Evolutionary conservation across 257 asterid species (phyloP).

Genomic region (Coffea eugenioides): DNA sequence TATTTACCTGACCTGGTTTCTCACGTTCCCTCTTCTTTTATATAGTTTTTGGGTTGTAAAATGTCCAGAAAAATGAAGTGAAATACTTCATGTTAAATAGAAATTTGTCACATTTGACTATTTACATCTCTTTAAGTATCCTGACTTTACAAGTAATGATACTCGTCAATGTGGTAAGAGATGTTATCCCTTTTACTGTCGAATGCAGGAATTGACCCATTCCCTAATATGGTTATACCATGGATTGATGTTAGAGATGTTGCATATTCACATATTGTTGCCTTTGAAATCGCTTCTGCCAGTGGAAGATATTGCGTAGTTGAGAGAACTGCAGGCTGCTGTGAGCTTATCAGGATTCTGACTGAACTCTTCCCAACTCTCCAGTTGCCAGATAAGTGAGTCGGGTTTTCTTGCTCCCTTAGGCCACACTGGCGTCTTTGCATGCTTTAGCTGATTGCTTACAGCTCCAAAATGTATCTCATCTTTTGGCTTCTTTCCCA

Average conservation of each 20-base stretch:
- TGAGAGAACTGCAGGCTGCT: conserved; percentile 42
- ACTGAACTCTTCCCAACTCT: conserved; percentile 48
- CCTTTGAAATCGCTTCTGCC: conserved; percentile 58
- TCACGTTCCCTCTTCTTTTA: not conserved
- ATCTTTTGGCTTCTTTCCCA: no score
- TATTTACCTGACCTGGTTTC: not conserved
- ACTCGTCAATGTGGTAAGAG: not conserved
- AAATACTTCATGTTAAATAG: not conserved
- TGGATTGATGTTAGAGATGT: conserved; percentile 73
- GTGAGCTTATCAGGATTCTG: conserved; percentile 42
- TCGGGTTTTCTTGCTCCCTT: not conserved
- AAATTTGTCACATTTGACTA: not conserved
- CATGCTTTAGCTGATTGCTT: not conserved
- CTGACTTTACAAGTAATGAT: not conserved
- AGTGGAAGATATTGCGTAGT: conserved; percentile 60
- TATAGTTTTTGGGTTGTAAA: not conserved
- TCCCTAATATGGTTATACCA: conserved; percentile 33
- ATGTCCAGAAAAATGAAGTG: not conserved
- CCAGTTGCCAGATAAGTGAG: conserved; percentile 49
- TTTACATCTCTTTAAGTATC: not conserved
- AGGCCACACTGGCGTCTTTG: not conserved
- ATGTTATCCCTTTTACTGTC: not conserved
- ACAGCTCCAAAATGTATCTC: not conserved
- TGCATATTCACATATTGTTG: conserved; percentile 64
- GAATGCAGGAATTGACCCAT: conserved; percentile 29